Evolutionary conservation across 331 rosid species (phyloP).

Genomic region (Saraca asoca): DNA sequence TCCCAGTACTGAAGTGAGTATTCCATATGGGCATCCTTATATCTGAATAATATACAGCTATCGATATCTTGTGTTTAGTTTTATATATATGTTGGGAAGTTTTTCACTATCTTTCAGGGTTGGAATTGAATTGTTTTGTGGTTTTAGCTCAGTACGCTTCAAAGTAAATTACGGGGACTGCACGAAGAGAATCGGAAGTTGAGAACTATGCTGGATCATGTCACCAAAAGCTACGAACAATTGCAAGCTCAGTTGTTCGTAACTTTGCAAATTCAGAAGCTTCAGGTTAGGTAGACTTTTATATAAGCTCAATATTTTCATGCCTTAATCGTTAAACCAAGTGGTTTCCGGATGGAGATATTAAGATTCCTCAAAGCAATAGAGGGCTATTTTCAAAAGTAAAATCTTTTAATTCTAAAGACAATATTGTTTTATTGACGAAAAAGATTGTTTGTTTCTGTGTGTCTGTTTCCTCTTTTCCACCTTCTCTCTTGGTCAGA

Average conservation of each 20-base stretch:
- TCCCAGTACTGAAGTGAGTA: constrained; percentile 37
- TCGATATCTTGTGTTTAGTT: too few species aligned
- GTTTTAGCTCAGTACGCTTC: constrained; percentile 31
- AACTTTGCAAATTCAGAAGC: constrained; percentile 40
- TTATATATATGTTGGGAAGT: too few species aligned
- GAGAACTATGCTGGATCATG: constrained; percentile 44
- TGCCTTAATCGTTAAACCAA: not conserved
- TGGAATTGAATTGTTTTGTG: too few species aligned
- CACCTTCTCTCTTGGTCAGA: constrained; percentile 18
- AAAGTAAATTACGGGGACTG: constrained; percentile 41
- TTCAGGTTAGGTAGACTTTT: not conserved
- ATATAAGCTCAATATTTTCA: not conserved
- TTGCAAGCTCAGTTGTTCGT: constrained; percentile 47
- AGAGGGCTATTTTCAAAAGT: not conserved
- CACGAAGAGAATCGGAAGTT: constrained; percentile 46
- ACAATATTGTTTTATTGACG: not conserved
- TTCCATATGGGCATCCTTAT: not conserved
- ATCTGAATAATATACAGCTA: too few species aligned
- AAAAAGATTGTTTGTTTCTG: constrained; percentile 19
- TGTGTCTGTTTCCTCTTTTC: not conserved
- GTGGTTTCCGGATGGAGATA: too few species aligned
- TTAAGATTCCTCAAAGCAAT: too few species aligned
- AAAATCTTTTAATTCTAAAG: not conserved
- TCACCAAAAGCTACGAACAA: constrained; percentile 46
- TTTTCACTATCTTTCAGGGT: too few species aligned